A percentile compares a stretch with the other conserved stretches of the same genome.
phyloP scores from a whole-genome alignment of 768 basidiomycete genomes.

The Nidularia pulvinata region DNA sequence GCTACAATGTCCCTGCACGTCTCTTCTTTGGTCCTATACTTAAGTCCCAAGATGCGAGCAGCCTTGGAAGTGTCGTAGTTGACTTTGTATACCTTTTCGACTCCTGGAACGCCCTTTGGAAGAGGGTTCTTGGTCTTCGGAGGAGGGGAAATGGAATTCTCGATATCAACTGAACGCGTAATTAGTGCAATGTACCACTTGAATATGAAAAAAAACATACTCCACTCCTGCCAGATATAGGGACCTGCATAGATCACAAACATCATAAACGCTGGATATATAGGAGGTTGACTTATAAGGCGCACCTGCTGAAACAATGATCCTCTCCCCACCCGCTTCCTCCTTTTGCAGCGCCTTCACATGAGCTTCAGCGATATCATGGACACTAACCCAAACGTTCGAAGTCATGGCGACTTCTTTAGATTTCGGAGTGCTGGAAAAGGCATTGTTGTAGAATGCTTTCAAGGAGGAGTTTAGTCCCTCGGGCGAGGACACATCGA shows the following conservation, averaged over 20 bases:
- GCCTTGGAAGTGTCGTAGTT: too few relatives aligned
- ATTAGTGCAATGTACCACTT: not conserved
- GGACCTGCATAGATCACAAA: constrained; percentile 8
- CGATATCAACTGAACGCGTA: too few relatives aligned
- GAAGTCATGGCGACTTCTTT: constrained; percentile 12
- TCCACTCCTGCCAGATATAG: constrained; percentile 32
- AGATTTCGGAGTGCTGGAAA: constrained; percentile 12
- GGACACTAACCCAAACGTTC: constrained; percentile 46
- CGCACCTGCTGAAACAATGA: constrained; percentile 43
- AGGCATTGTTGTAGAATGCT: constrained; percentile 20
- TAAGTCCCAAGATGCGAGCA: too few relatives aligned
- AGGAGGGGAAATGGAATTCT: too few relatives aligned
- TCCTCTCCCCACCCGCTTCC: constrained; percentile 54
- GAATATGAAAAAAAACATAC: constrained; percentile 13
- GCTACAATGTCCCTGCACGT: too few relatives aligned
- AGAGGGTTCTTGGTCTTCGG: too few relatives aligned
- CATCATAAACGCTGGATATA: not conserved
- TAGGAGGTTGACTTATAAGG: not conserved
- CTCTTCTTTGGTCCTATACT: too few relatives aligned
- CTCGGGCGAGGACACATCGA: constrained; percentile 29
- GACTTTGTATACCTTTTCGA: too few relatives aligned
- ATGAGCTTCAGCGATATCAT: constrained; percentile 59
- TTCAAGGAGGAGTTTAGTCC: constrained; percentile 38
- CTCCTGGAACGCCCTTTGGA: too few relatives aligned
- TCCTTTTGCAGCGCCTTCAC: constrained; percentile 46